A percentile compares a stretch with the other conserved stretches of the same genome.
These are phyloP conservation scores for Talaromyces amestolkiae DNA, from an alignment of 2,329 filamentous ascomycete genomes.

Conservation along the genomic window DNA sequence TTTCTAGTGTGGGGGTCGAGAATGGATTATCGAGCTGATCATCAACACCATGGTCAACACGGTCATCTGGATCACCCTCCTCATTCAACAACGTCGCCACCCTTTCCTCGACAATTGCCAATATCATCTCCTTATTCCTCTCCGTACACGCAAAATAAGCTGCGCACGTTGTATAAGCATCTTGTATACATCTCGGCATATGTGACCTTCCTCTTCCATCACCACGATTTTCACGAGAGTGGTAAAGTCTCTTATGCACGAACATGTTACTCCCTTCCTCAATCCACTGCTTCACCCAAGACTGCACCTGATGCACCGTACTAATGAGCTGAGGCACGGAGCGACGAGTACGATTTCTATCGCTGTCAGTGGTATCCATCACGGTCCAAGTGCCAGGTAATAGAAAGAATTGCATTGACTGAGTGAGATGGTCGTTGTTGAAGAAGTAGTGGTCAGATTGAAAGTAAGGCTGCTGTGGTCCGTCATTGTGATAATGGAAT, in stretches of 20 bases:
- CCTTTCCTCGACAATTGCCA: constrained; percentile 10
- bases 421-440: not conserved
- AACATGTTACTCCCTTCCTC: constrained; percentile 16
- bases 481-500: not conserved
- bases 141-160: constrained; percentile 11
- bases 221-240: not conserved
- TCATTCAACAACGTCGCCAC: constrained; percentile 13
- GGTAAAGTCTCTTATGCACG: constrained; percentile 13
- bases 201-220: not conserved
- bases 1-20: not conserved
- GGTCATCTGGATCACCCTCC: not conserved
- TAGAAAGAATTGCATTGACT: constrained; percentile 11
- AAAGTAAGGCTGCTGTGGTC: not conserved
- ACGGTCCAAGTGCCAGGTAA: constrained; percentile 11
- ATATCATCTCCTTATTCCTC: constrained; percentile 2
- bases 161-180: constrained; percentile 12
- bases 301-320: constrained; percentile 4
- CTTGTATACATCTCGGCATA: constrained; percentile 19
- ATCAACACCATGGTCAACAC: not conserved
- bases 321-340: constrained; percentile 2
- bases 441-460: not conserved
- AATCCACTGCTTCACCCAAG: constrained; percentile 17
- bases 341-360: not conserved
- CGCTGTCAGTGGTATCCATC: not conserved
- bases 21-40: not conserved